Conservation (phyloP, 129 eudicot genomes). For the Lonicera japonica region DNA sequence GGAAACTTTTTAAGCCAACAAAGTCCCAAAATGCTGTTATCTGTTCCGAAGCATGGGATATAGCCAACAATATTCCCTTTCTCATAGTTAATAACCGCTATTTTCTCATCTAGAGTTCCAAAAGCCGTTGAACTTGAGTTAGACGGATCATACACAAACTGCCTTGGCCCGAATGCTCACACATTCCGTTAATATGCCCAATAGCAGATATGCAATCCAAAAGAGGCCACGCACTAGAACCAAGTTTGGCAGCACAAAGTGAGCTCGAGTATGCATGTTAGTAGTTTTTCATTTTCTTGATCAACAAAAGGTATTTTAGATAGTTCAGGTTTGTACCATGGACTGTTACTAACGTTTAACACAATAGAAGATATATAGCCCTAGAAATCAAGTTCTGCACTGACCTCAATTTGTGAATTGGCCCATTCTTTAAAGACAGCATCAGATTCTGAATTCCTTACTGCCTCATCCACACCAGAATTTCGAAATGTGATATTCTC, state of each 20-base stretch:
- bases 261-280: slow-evolving; percentile 50
- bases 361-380: no score
- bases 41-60: slow-evolving; percentile 38
- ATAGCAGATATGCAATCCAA: slow-evolving; percentile 41
- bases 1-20: slow-evolving; percentile 81
- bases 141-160: slow-evolving; percentile 79
- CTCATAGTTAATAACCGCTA: slow-evolving; percentile 66
- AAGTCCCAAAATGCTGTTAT: slow-evolving; percentile 66
- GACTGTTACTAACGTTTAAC: no score
- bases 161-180: slow-evolving; percentile 67
- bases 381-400: slow-evolving; percentile 4
- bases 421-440: background rate
- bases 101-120: slow-evolving; percentile 85
- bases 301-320: no score
- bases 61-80: slow-evolving; percentile 41
- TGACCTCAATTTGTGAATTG: slow-evolving; percentile 34
- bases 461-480: background rate
- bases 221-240: slow-evolving; percentile 55
- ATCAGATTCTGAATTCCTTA: background rate
- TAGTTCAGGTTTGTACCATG: no score
- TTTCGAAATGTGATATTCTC: no score
- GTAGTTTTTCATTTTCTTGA: no score
- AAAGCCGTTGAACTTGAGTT: slow-evolving; percentile 63
- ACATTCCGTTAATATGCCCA: slow-evolving; percentile 20
- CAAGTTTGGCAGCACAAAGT: slow-evolving; percentile 70